phyloP scores from a whole-genome alignment of 345 rosid genomes.

The Brassica cretica region DNA sequence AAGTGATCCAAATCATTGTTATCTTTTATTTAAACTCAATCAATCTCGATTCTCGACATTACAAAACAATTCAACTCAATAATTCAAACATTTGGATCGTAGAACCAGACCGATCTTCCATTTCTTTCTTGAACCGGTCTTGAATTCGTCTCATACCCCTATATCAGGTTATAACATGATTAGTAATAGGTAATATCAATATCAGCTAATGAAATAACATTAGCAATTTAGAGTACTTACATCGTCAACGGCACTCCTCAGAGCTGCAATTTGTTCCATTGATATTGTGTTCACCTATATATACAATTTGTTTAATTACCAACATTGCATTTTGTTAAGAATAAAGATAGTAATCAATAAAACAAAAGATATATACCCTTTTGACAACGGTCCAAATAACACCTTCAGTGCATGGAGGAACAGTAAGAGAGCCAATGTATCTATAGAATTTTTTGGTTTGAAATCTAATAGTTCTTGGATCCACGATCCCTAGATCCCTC shows the following conservation, averaged over 20 bases:
- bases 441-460: slow-evolving; percentile 59
- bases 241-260: slow-evolving; percentile 59
- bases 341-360: background rate
- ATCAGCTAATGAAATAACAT: background rate
- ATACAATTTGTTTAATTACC: background rate
- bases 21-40: background rate
- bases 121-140: slow-evolving; percentile 57
- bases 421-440: slow-evolving; percentile 67
- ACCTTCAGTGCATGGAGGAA: slow-evolving; percentile 80
- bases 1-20: background rate
- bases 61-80: slow-evolving; percentile 1
- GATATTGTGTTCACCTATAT: slow-evolving; percentile 63
- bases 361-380: slow-evolving; percentile 38
- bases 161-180: slow-evolving; percentile 16
- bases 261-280: slow-evolving; percentile 53
- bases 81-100: slow-evolving; percentile 36
- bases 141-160: slow-evolving; percentile 68
- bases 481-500: slow-evolving; percentile 43
- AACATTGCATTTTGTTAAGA: background rate
- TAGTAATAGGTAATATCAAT: background rate
- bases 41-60: background rate
- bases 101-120: slow-evolving; percentile 48
- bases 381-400: slow-evolving; percentile 63
- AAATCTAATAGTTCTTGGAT: slow-evolving; percentile 54
- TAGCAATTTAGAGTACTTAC: slow-evolving; percentile 41